These are phyloP conservation scores for Cadophora luteo-olivacea DNA, from an alignment of 2,329 filamentous ascomycete genomes.

Conservation along the genomic window DNA sequence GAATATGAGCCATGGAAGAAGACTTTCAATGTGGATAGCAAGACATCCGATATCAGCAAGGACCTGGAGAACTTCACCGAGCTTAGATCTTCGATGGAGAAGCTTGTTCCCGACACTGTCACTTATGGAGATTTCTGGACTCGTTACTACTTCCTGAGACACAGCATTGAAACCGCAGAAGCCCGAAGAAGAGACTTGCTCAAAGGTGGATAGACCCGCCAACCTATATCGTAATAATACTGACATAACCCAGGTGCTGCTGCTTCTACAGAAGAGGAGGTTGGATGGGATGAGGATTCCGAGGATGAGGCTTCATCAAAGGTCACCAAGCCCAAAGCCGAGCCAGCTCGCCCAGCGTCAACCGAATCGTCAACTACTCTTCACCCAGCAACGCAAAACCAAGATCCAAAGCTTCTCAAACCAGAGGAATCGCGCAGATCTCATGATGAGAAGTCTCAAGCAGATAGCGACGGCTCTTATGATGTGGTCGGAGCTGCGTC, in stretches of 20 bases:
- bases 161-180: constrained; percentile 93
- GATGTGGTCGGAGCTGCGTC: constrained; percentile 85
- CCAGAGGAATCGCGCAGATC: constrained; percentile 73
- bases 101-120: constrained; percentile 90
- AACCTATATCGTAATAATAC: constrained; percentile 26
- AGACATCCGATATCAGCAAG: constrained; percentile 81
- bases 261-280: constrained; percentile 70
- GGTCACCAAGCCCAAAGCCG: constrained; percentile 44
- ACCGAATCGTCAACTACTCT: constrained; percentile 66
- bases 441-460: constrained; percentile 87
- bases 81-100: constrained; percentile 89
- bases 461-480: constrained; percentile 95
- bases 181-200: constrained; percentile 85
- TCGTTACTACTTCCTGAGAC: constrained; percentile 92
- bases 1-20: constrained; percentile 78
- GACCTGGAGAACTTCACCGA: constrained; percentile 90
- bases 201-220: constrained; percentile 68
- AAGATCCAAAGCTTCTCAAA: constrained; percentile 56
- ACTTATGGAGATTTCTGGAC: constrained; percentile 91
- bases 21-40: constrained; percentile 79
- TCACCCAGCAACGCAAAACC: constrained; percentile 55
- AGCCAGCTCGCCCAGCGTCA: constrained; percentile 54
- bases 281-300: constrained; percentile 70
- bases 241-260: constrained; percentile 51
- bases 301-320: constrained; percentile 65